phyloP scores from a whole-genome alignment of 2,329 filamentous ascomycete species.

The Penicillium oxalicum region DNA sequence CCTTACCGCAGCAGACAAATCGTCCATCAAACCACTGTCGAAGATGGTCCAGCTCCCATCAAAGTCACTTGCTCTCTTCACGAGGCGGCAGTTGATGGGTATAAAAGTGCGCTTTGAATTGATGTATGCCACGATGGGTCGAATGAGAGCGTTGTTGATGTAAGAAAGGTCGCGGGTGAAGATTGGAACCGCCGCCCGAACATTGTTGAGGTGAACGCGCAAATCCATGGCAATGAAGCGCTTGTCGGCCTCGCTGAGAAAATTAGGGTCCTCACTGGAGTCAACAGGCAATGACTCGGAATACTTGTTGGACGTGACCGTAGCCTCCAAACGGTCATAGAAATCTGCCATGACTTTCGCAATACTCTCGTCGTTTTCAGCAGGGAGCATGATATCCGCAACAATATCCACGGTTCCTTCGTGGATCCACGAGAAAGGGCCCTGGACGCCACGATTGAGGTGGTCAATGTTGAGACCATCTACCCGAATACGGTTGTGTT shows the following conservation, averaged over 20 bases:
- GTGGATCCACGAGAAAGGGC: conserved; percentile 95
- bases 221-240: conserved; percentile 90
- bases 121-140: conserved; percentile 96
- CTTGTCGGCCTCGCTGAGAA: conserved; percentile 46
- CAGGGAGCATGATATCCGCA: conserved; percentile 89
- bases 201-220: conserved; percentile 89
- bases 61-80: conserved; percentile 83
- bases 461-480: conserved; percentile 94
- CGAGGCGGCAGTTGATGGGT: conserved; percentile 86
- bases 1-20: conserved; percentile 72
- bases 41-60: conserved; percentile 93
- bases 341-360: conserved; percentile 95
- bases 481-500: conserved; percentile 85
- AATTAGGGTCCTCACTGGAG: conserved; percentile 20
- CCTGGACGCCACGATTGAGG: conserved; percentile 84
- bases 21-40: conserved; percentile 89
- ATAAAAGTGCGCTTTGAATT: conserved; percentile 94
- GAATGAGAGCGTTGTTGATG: conserved; percentile 88
- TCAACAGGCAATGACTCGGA: conserved; percentile 14
- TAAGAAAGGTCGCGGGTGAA: conserved; percentile 91
- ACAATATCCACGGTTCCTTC: conserved; percentile 96
- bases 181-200: conserved; percentile 84
- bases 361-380: conserved; percentile 79
- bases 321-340: conserved; percentile 91
- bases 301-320: conserved; percentile 72